Conservation (phyloP, 2,329 filamentous ascomycete genomes). For the Fusarium concolor region DNA sequence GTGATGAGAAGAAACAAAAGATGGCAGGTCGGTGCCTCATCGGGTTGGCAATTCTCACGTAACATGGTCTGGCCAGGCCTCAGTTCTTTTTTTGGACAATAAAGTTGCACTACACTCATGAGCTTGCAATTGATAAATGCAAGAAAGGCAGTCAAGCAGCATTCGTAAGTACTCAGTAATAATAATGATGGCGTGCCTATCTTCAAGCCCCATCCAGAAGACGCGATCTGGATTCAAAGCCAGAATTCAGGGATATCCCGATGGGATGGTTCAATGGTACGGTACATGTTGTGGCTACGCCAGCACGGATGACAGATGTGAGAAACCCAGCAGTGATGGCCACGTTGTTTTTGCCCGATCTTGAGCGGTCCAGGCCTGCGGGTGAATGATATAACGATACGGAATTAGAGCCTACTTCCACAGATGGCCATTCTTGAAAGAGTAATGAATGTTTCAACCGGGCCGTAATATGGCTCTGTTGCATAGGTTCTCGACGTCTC, state of each 20-base stretch:
- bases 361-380: constrained; percentile 4
- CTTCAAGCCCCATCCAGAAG: background rate
- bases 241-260: constrained; percentile 2
- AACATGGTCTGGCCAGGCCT: constrained; percentile 15
- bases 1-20: background rate
- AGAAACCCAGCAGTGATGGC: background rate
- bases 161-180: background rate
- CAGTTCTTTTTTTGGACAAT: constrained; percentile 1
- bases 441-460: constrained; percentile 12
- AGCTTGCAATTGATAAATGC: background rate
- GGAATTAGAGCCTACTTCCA: background rate
- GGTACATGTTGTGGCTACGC: constrained; percentile 4
- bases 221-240: constrained; percentile 1
- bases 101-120: constrained; percentile 5
- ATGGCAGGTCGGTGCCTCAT: background rate
- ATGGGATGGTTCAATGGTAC: constrained; percentile 2
- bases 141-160: constrained; percentile 5
- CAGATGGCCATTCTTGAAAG: background rate
- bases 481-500: background rate
- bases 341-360: constrained; percentile 13
- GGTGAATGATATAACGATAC: constrained; percentile 10
- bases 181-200: background rate
- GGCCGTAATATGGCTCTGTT: background rate
- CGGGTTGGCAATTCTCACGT: background rate
- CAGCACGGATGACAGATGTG: background rate